Conservation (phyloP, 345 rosid species). For the Murraya koenigii region DNA sequence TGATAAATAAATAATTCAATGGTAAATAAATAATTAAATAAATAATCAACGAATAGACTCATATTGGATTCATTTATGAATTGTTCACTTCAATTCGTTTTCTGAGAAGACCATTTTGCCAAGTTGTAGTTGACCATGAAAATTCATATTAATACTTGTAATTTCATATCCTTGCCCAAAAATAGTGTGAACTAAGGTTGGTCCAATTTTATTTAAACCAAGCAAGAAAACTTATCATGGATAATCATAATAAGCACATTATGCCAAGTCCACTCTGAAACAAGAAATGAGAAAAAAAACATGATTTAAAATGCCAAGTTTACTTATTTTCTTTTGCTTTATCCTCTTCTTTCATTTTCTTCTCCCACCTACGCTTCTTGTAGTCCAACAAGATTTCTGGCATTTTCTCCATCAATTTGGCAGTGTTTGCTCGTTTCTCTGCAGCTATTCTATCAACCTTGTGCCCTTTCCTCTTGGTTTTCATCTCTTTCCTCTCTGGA, state of each 20-base stretch:
- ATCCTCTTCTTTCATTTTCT: slow-evolving; percentile 93
- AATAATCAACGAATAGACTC: no score
- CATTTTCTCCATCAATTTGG: slow-evolving; percentile 82
- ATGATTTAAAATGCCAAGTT: neutral
- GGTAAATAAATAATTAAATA: no score
- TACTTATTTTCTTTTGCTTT: slow-evolving; percentile 39
- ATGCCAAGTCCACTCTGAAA: neutral
- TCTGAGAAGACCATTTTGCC: no score
- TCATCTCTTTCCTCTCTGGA: slow-evolving; percentile 89
- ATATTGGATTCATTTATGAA: no score
- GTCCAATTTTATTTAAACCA: neutral
- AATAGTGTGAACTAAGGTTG: no score
- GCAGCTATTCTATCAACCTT: slow-evolving; percentile 77
- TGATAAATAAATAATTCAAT: no score
- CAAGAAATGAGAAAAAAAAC: neutral
- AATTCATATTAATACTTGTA: no score
- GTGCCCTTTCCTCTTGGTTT: slow-evolving; percentile 81
- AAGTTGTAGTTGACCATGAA: no score
- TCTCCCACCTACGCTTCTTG: slow-evolving; percentile 96
- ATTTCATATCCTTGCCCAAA: no score
- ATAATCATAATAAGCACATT: neutral
- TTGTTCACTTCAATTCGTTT: no score
- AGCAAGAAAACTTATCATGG: neutral
- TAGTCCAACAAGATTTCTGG: slow-evolving; percentile 74
- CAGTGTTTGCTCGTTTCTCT: slow-evolving; percentile 82